These are phyloP conservation scores for Dryas drummondii DNA, from an alignment of 306 rosid species.

Conservation along the genomic window DNA sequence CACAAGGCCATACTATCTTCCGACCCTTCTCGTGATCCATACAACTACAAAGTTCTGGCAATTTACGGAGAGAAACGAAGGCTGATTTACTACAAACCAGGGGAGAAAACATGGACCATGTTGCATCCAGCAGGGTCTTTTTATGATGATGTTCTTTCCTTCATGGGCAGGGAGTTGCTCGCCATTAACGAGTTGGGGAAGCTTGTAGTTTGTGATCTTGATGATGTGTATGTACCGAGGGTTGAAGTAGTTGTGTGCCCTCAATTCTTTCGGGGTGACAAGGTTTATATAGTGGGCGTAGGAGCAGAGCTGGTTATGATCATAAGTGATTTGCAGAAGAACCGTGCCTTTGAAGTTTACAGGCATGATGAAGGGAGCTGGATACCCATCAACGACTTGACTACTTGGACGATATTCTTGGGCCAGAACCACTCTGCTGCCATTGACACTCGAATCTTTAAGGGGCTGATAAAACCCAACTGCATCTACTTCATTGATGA, in stretches of 20 bases:
- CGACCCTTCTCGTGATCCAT: not conserved
- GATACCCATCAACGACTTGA: not conserved
- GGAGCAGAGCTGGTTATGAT: not conserved
- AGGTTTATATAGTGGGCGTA: not conserved
- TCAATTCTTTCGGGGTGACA: not conserved
- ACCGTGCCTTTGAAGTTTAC: slow-evolving; percentile 12
- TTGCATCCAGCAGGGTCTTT: not conserved
- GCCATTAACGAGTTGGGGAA: slow-evolving; percentile 8
- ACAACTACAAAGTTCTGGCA: not conserved
- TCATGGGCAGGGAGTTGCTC: not conserved
- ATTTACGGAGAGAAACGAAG: slow-evolving; percentile 5
- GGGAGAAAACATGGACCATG: not conserved
- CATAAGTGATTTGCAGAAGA: slow-evolving; percentile 2
- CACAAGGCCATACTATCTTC: slow-evolving; percentile 19
- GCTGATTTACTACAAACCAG: slow-evolving; percentile 1
- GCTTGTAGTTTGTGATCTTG: not conserved
- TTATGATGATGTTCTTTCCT: slow-evolving; percentile 2
- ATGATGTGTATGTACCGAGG: not conserved
- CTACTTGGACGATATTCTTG: not conserved
- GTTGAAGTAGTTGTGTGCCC: not conserved
- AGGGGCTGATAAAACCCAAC: not conserved
- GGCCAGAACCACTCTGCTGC: not conserved
- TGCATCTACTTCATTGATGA: slow-evolving; percentile 14
- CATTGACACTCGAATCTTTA: not conserved
- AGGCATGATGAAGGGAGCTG: not conserved